A percentile compares a stretch with the other conserved stretches of the same genome.
phyloP scores from a whole-genome alignment of 2,329 filamentous ascomycete genomes.

The Aspergillus phoenicis region DNA sequence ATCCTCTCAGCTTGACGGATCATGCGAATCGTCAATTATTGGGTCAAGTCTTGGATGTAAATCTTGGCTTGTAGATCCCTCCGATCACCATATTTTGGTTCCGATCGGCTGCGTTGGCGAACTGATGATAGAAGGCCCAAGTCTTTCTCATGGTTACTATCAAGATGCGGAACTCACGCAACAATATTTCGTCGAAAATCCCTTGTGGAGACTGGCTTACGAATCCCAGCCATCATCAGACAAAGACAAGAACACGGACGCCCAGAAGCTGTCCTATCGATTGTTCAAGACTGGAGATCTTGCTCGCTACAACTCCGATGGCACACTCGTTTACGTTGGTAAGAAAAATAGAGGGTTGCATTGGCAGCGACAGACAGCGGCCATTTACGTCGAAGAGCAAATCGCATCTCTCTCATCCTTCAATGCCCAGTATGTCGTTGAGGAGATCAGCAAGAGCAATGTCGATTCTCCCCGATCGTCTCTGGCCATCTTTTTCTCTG shows the following conservation, averaged over 20 bases:
- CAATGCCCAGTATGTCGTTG: slow-evolving; percentile 26
- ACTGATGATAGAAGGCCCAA: slow-evolving; percentile 40
- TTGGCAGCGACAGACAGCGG: slow-evolving; percentile 4
- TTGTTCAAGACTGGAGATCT: slow-evolving; percentile 45
- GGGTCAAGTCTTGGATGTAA: slow-evolving; percentile 30
- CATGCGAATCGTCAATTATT: slow-evolving; percentile 15
- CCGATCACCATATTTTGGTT: slow-evolving; percentile 30
- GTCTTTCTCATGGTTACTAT: slow-evolving; percentile 61
- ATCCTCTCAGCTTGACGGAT: background rate
- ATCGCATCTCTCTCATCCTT: slow-evolving; percentile 16
- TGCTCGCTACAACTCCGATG: slow-evolving; percentile 41
- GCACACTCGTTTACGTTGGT: slow-evolving; percentile 37
- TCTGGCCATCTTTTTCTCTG: slow-evolving; percentile 27
- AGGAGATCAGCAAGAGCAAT: slow-evolving; percentile 15
- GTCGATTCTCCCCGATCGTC: background rate
- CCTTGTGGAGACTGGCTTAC: slow-evolving; percentile 18
- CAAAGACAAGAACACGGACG: background rate
- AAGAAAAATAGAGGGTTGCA: slow-evolving; percentile 27
- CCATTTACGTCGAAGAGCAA: slow-evolving; percentile 17
- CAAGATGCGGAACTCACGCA: slow-evolving; percentile 55
- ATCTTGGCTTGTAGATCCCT: slow-evolving; percentile 39
- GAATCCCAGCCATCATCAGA: slow-evolving; percentile 25
- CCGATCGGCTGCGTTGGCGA: slow-evolving; percentile 39
- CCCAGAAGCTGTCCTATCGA: background rate
- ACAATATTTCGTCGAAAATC: slow-evolving; percentile 55